Conservation (phyloP, 345 rosid genomes). For the Populus davidiana region DNA sequence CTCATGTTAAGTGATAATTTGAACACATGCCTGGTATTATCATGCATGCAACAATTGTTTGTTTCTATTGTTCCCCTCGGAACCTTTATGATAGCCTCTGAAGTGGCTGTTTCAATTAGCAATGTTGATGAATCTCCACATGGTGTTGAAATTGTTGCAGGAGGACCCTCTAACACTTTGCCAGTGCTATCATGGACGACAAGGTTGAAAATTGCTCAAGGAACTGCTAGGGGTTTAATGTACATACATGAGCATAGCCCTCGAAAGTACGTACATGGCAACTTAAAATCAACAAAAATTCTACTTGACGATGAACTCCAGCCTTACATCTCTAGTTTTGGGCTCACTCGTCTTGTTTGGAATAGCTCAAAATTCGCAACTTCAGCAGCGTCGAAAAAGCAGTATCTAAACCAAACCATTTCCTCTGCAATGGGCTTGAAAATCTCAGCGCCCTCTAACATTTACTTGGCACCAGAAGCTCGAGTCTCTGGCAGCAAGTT, state of each 20-base stretch:
- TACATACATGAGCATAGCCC: constrained; percentile 79
- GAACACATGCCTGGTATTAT: neutral
- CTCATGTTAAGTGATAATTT: neutral
- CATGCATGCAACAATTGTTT: neutral
- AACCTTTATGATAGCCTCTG: neutral
- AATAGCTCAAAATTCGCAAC: constrained; percentile 39
- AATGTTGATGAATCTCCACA: neutral
- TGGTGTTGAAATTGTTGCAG: constrained; percentile 32
- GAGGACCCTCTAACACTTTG: constrained; percentile 44
- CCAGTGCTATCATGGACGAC: constrained; percentile 66
- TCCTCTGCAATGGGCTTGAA: constrained; percentile 43
- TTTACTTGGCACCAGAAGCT: constrained; percentile 84
- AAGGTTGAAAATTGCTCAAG: constrained; percentile 82
- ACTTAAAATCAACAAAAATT: constrained; percentile 76
- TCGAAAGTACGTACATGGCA: constrained; percentile 73
- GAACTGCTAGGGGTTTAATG: constrained; percentile 77
- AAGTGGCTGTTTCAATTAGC: neutral
- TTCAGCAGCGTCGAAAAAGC: constrained; percentile 43
- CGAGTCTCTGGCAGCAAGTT: constrained; percentile 58
- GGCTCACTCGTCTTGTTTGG: constrained; percentile 56
- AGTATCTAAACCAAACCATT: constrained; percentile 35
- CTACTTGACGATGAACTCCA: constrained; percentile 78
- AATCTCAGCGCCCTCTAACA: constrained; percentile 40
- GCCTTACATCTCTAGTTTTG: constrained; percentile 78
- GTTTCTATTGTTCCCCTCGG: neutral